These are phyloP conservation scores for Candida odintsovae DNA, from an alignment of 805 yeast species.

Conservation along the genomic window DNA sequence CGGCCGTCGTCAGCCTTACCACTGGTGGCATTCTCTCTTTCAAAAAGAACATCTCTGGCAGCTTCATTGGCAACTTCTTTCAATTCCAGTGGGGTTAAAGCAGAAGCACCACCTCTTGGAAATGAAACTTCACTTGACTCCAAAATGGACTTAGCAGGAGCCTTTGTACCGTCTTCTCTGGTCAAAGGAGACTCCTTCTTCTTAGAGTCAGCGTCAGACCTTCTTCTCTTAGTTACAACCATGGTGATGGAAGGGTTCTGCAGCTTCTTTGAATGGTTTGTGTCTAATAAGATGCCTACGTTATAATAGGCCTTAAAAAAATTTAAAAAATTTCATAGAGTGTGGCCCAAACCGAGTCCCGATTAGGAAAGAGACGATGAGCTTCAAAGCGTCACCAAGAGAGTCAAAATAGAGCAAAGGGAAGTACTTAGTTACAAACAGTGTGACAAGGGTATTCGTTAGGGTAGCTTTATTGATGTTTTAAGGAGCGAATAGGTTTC, in stretches of 20 bases:
- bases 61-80: constrained; percentile 93
- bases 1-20: constrained; percentile 17
- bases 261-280: neutral
- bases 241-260: constrained; percentile 6
- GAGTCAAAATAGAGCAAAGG: neutral
- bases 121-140: constrained; percentile 43
- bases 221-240: constrained; percentile 39
- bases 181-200: constrained; percentile 33
- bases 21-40: constrained; percentile 16
- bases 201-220: constrained; percentile 35
- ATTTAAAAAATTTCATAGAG: constrained; percentile 9
- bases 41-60: constrained; percentile 78
- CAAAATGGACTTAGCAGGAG: constrained; percentile 31
- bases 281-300: neutral
- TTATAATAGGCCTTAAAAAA: constrained; percentile 5
- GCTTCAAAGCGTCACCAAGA: neutral
- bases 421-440: no score
- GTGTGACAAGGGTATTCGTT: no score
- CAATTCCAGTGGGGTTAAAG: constrained; percentile 81
- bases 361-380: constrained; percentile 20
- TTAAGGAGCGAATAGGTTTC: no score
- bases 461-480: no score
- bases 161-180: constrained; percentile 34
- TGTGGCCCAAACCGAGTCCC: constrained; percentile 16
- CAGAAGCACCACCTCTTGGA: constrained; percentile 95